Conservation (phyloP, 345 rosid genomes). For the Nephelium lappaceum region DNA sequence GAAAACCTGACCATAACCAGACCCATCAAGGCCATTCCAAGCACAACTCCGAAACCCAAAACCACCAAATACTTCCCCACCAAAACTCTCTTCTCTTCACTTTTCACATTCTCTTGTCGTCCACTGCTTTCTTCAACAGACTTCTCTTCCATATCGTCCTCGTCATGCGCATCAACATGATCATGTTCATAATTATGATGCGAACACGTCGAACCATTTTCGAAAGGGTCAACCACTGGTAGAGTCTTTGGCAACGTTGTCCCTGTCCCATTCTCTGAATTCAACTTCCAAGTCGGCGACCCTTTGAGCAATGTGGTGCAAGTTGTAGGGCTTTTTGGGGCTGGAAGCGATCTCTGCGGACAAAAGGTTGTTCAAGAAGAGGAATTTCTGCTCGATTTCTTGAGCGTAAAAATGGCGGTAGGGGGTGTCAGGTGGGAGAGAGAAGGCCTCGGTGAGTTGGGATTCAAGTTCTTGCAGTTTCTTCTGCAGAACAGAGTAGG, state of each 20-base stretch:
- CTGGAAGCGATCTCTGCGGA: conserved; percentile 45
- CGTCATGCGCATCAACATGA: conserved; percentile 19
- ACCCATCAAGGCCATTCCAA: conserved; percentile 37
- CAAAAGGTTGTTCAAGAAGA: conserved; percentile 41
- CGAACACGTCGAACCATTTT: conserved; percentile 26
- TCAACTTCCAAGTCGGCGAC: conserved; percentile 29
- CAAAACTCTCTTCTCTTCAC: background rate
- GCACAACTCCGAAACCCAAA: conserved; percentile 30
- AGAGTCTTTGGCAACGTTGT: background rate
- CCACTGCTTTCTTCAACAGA: background rate
- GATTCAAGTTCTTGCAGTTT: conserved; percentile 42
- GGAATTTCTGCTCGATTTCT: conserved; percentile 40
- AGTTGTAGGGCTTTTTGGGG: conserved; percentile 33
- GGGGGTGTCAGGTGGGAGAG: conserved; percentile 23
- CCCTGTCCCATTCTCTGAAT: conserved; percentile 30
- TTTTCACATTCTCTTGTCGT: background rate
- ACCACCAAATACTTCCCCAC: conserved; percentile 12
- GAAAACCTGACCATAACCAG: conserved; percentile 11
- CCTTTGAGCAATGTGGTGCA: conserved; percentile 29
- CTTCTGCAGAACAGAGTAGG: conserved; percentile 38
- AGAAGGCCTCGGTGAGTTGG: conserved; percentile 22
- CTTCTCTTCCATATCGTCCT: background rate
- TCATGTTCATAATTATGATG: background rate
- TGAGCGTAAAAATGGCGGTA: conserved; percentile 17
- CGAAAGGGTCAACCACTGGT: conserved; percentile 2